Base-by-base conservation (phyloP, 176 grass and related monocot genomes). In the Echinochloa phyllopogon region DNA sequence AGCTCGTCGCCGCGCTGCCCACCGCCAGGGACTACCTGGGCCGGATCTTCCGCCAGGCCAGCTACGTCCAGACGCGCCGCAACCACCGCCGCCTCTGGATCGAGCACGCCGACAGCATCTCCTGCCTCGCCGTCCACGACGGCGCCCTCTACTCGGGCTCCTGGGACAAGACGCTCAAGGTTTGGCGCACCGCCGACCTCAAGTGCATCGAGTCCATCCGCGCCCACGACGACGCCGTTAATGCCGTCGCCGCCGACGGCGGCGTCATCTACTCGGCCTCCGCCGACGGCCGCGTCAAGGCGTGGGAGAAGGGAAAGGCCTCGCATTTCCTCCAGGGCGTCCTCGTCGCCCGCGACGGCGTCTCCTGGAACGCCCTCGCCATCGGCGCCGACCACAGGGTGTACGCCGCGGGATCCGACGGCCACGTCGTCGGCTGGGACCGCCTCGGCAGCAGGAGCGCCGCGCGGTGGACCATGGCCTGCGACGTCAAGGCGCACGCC, bases 41-140 rank as follows among this genome's bases (percentile, higher is more conserved):
- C 17, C 68, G 81, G 15, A 82, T 92, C 29, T 80, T 98, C 89
- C 89, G 87, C 1, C 80, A 98, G 69, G 92, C 77, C 17, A 96
- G 92, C 81, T 98, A 98, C 65, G 91, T 94, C 4, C 91, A 88
- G 76, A 86, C 87, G 4, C 86, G 89, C 42, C 84, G 93, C 36
- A 42, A 78, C 81, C 83, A 85, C 62, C 84, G 84, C 5, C 67
- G 81, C 23, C 94, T 96, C 65, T 98, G 96, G 96, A 98, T 98
- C 88, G 91, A 98, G 78, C 96, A 98, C 75, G 91, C 91, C 8
- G 96, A 98, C 57, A 98, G 96, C 86, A 96, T 98, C 88, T 98
- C 96, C 56, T 98, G 93, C 89, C 93, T 98, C 79, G 89, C 96
- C 42, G 91, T 90, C 51, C 87, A 92, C n/a, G 83, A 90, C 44